Evolutionary conservation across 1,139 yeast species (phyloP), one percentile per base, ranked within the genome.

Genomic region (Meyerozyma smithsonii): DNA sequence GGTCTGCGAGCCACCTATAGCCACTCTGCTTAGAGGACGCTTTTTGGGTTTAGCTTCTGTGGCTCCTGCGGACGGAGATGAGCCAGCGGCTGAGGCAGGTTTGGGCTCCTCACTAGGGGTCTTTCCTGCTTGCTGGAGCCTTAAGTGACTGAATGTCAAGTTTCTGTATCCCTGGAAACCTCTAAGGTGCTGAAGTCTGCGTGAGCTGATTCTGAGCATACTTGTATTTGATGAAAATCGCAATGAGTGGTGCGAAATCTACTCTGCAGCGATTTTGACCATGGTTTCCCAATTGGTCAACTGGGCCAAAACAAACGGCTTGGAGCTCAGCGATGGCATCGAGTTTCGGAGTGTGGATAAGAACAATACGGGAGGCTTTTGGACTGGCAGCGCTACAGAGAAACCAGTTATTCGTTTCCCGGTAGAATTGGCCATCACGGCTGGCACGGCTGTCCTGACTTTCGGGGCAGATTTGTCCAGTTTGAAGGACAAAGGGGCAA

Each of bases 1-100:
- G 12, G 10, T 51, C 25, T 52, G 48, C 3, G 61, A 41, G 1
- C 73, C 72, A 3, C 77, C 77, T 39, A 72, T 69, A 35, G 75
- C 74, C 19, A 72, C 76, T 54, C 77, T 58, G 49, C 74, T 69
- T 46, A 72, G 62, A n/a, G 75, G 75, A 46, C 76, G 56, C 7
- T 26, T 26, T 26, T 26, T 12, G 30, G 30, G 25, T 23, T 23
- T 23, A 11, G 6, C 12, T 23, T 8, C 12, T 26, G 12, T 12
- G 28, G 15, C 24, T 21, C 10, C 24, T 21, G n/a, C n/a, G n/a
- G n/a, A n/a, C n/a, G n/a, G n/a, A n/a, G n/a, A n/a, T n/a, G n/a
- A n/a, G n/a, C n/a, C n/a, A n/a, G n/a, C n/a, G n/a, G n/a, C n/a
- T n/a, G n/a, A n/a, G n/a, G n/a, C n/a, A n/a, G n/a, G n/a, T n/a